These are phyloP conservation scores for Butyriboletus loyo DNA, from an alignment of 768 basidiomycete genomes.

Conservation along the genomic window DNA sequence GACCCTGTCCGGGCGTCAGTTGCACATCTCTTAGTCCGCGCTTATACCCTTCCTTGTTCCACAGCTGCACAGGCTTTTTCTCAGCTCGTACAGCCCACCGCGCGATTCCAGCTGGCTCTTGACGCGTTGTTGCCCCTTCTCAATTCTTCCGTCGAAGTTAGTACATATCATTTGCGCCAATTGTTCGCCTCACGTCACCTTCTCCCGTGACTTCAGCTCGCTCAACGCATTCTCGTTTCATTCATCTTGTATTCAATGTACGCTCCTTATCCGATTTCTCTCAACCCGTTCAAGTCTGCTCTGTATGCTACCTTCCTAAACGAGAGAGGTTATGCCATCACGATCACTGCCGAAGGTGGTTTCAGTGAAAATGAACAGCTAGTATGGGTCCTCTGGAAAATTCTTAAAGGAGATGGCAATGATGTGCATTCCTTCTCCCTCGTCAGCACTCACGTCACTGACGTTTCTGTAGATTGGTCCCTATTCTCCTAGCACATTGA, in stretches of 20 bases:
- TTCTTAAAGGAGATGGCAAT: constrained; percentile 76
- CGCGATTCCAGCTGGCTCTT: constrained; percentile 80
- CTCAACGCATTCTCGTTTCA: constrained; percentile 72
- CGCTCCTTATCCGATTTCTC: constrained; percentile 71
- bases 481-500: constrained; percentile 72
- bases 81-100: constrained; percentile 70
- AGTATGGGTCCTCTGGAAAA: constrained; percentile 87
- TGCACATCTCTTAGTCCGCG: constrained; percentile 61
- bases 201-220: constrained; percentile 42
- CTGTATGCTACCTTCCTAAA: constrained; percentile 63
- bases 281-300: constrained; percentile 80
- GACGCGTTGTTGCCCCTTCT: constrained; percentile 77
- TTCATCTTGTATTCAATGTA: constrained; percentile 81
- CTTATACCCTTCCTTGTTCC: constrained; percentile 70
- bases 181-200: constrained; percentile 10
- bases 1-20: constrained; percentile 59
- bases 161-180: constrained; percentile 22
- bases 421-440: constrained; percentile 46
- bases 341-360: constrained; percentile 44
- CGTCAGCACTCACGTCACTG: background rate
- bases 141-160: constrained; percentile 54
- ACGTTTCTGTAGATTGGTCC: constrained; percentile 63
- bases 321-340: constrained; percentile 62
- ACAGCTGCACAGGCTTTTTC: constrained; percentile 72
- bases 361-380: constrained; percentile 68